Conservation (phyloP, 345 rosid species). For the Eucalyptus urophylla region DNA sequence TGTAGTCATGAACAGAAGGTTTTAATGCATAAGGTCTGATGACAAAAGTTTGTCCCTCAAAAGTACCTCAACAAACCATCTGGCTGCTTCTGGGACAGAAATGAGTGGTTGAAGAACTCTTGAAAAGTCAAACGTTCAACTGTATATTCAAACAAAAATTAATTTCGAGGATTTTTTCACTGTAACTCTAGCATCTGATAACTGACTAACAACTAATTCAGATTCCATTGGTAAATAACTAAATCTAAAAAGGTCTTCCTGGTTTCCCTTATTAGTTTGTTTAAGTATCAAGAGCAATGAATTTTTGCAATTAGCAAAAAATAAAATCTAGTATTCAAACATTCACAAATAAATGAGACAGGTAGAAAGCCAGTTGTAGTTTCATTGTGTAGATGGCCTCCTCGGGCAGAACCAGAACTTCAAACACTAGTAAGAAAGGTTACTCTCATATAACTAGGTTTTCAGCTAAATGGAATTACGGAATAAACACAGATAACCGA, state of each 20-base stretch:
- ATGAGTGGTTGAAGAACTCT: slow-evolving; percentile 92
- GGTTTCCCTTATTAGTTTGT: background rate
- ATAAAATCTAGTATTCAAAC: background rate
- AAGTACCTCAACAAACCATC: slow-evolving; percentile 51
- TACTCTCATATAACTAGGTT: background rate
- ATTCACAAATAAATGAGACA: background rate
- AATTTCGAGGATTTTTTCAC: background rate
- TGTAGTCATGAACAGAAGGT: background rate
- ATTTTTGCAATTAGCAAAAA: background rate
- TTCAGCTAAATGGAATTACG: background rate
- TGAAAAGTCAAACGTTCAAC: slow-evolving; percentile 95
- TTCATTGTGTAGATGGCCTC: background rate
- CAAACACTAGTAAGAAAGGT: background rate
- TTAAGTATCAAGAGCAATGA: background rate
- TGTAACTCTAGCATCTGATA: background rate
- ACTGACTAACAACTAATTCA: background rate
- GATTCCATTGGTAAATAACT: background rate
- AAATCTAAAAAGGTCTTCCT: background rate
- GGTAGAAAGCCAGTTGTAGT: background rate
- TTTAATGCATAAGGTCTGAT: background rate
- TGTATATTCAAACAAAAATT: slow-evolving; percentile 16
- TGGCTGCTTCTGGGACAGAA: slow-evolving; percentile 35
- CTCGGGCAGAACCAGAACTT: background rate
- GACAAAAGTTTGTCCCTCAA: background rate
- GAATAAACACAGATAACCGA: background rate